Evolutionary conservation across 1,139 yeast genomes (phyloP), one percentile per base, ranked within the genome.

Genomic region (Saccharomyces hybrid): DNA sequence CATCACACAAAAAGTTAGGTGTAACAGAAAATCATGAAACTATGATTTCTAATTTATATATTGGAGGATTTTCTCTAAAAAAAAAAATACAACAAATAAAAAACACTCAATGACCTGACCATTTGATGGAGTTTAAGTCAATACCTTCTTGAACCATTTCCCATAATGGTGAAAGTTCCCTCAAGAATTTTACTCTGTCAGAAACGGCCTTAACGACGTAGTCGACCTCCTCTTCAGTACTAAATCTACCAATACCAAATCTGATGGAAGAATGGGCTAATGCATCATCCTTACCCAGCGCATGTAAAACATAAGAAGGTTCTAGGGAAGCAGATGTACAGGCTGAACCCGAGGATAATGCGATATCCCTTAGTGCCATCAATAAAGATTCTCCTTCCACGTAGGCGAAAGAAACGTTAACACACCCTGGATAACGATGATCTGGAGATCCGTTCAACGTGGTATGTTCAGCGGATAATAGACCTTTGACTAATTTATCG

Each of bases 111-210:
- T 91, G 98, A 60, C 96, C 97, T 56, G 96, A 88, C 99, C 99
- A 93, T 75, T 93, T 96, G 67, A 93, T 93, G 48, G 95, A 80
- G 67, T 86, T 81, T 71, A 95, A 79, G 69, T 93, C 99, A 68
- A 93, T 91, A 61, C 99, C 99, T 62, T 93, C 99, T 74, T 93
- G 97, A 54, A 89, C 97, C 98, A 93, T 91, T 75, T 93, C 99
- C 98, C 98, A 93, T 64, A 93, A 78, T 54, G 99, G 99, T 53
- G 95, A 85, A 75, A 93, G 79, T 68, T 90, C 95, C 72, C 99
- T 82, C 69, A 93, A 80, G 73, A 89, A 90, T 59, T 85, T 86
- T 52, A 93, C 99, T 73, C 97, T 82, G 71, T 88, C 91, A 54
- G 82, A 78, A 57, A 93, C 90, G 26, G 97, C 96, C 59, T 85